Evolutionary conservation across 2,329 filamentous ascomycete species (phyloP).

Genomic region (Fusarium verrucosum): DNA sequence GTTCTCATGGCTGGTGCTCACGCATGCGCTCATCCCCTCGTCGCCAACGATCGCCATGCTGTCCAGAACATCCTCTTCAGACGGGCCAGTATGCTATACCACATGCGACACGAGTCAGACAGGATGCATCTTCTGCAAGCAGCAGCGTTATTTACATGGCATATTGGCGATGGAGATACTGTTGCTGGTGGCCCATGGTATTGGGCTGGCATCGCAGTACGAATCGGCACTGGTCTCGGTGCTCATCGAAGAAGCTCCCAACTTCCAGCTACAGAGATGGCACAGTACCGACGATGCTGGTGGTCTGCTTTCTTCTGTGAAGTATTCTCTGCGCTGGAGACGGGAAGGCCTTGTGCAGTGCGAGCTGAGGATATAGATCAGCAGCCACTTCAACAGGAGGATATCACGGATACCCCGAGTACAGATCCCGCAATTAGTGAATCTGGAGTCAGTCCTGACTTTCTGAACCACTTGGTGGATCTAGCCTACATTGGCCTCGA

Average conservation of each 20-base stretch:
- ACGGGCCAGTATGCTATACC: conserved; percentile 40
- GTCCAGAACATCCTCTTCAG: conserved; percentile 43
- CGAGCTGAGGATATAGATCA: conserved; percentile 42
- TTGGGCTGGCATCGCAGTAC: conserved; percentile 39
- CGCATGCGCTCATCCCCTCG: conserved; percentile 37
- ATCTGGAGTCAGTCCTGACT: conserved; percentile 22
- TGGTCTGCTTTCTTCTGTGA: conserved; percentile 42
- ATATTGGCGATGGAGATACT: conserved; percentile 40
- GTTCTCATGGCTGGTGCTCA: conserved; percentile 42
- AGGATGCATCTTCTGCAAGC: conserved; percentile 41
- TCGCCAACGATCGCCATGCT: conserved; percentile 38
- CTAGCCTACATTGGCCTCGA: conserved; percentile 39
- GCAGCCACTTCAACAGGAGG: conserved; percentile 26
- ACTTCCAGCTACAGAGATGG: conserved; percentile 34
- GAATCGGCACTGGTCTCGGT: conserved; percentile 35
- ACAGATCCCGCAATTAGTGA: background rate
- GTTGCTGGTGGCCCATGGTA: conserved; percentile 40
- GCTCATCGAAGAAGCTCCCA: conserved; percentile 35
- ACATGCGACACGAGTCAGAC: conserved; percentile 42
- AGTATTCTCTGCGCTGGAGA: conserved; percentile 38
- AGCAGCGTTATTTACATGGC: conserved; percentile 39
- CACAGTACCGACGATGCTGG: conserved; percentile 41
- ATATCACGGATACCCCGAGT: conserved; percentile 31
- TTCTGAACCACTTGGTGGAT: conserved; percentile 39
- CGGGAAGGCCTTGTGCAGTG: conserved; percentile 37